Percentiles rank a stretch among this genome's conserved stretches.
Evolutionary conservation across 805 yeast species (phyloP).

Genomic region (Pichia thaimueangensis): DNA sequence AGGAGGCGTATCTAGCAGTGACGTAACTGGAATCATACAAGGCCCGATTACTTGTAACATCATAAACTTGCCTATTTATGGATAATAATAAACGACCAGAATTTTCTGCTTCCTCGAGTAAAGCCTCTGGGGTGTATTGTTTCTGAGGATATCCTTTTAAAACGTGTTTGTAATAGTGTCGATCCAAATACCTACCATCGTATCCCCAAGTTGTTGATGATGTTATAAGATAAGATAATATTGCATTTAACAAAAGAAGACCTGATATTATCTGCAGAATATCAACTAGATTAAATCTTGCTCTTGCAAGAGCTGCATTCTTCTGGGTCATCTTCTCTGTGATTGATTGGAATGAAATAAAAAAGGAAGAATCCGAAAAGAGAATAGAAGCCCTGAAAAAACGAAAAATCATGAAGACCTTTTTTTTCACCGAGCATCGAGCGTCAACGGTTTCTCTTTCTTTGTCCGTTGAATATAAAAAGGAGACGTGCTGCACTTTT

Average conservation of each 20-base stretch:
- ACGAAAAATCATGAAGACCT: background rate
- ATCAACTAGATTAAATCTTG: constrained; percentile 32
- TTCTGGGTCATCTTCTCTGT: background rate
- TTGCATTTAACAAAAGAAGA: constrained; percentile 37
- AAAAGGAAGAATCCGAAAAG: too few species aligned
- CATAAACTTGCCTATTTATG: constrained; percentile 55
- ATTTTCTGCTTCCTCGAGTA: constrained; percentile 26
- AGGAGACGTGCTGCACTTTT: background rate
- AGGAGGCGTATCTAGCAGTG: constrained; percentile 44
- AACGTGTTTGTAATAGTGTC: constrained; percentile 30
- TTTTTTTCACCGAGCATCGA: background rate
- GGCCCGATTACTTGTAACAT: constrained; percentile 45
- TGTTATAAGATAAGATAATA: constrained; percentile 54
- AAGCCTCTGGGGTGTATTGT: constrained; percentile 38
- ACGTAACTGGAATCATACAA: constrained; percentile 40
- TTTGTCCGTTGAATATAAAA: background rate
- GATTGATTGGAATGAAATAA: too few species aligned
- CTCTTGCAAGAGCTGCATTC: background rate
- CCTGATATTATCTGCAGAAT: constrained; percentile 40
- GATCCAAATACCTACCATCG: constrained; percentile 42
- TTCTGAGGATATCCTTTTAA: constrained; percentile 18
- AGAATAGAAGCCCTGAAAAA: constrained; percentile 4
- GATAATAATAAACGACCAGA: constrained; percentile 41
- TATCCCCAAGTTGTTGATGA: constrained; percentile 56
- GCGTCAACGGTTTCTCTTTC: background rate